These are phyloP conservation scores for Komagataea norvegica DNA, from an alignment of 1,139 yeast species.

Conservation along the genomic window DNA sequence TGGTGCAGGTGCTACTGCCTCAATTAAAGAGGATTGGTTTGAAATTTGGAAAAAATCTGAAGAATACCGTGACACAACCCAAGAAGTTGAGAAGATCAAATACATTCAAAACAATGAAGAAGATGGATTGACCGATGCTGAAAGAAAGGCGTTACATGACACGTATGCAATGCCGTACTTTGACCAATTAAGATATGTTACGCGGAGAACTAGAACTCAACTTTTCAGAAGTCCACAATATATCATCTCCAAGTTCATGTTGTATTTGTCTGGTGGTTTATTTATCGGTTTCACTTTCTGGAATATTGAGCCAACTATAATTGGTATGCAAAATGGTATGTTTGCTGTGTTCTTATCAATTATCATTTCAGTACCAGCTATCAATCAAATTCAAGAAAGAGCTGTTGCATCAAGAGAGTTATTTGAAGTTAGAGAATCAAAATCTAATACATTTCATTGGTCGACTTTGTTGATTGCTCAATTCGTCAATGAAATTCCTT, in stretches of 20 bases:
- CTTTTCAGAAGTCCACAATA: conserved; percentile 39
- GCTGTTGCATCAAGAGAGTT: conserved; percentile 48
- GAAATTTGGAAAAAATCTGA: conserved; percentile 40
- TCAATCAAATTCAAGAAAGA: conserved; percentile 52
- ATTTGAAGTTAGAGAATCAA: conserved; percentile 53
- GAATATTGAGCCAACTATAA: conserved; percentile 42
- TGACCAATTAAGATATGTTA: conserved; percentile 30
- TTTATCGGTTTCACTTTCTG: conserved; percentile 53
- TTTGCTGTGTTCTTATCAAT: conserved; percentile 47
- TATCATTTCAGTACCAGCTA: conserved; percentile 45
- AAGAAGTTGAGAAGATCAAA: conserved; percentile 25
- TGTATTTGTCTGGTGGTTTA: conserved; percentile 39
- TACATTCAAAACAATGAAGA: conserved; percentile 5
- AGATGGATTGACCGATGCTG: conserved; percentile 26
- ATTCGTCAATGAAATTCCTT: conserved; percentile 47
- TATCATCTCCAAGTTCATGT: conserved; percentile 34
- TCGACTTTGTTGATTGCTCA: conserved; percentile 46
- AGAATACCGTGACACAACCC: conserved; percentile 25
- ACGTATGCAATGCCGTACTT: conserved; percentile 33
- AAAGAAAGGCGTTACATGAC: conserved; percentile 20
- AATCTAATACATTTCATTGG: conserved; percentile 60
- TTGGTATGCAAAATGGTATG: conserved; percentile 49
- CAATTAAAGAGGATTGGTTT: conserved; percentile 39
- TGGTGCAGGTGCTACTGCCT: conserved; percentile 56
- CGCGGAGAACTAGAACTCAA: conserved; percentile 32